phyloP scores from a whole-genome alignment of 805 yeast genomes.

The Yarrowia deformans region DNA sequence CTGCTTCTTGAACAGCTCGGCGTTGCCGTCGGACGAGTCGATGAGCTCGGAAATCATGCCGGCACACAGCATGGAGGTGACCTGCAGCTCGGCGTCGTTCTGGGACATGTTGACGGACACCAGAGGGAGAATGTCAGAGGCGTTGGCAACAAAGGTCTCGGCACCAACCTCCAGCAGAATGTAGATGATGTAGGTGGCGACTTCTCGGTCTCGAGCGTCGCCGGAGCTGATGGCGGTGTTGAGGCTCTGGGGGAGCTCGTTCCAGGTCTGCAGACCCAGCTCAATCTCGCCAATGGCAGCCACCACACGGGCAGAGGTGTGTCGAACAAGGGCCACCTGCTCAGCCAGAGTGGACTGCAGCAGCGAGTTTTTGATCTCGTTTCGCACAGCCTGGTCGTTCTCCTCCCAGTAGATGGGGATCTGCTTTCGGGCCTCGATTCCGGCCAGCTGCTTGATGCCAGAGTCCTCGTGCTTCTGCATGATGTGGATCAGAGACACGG shows the following conservation, averaged over 20 bases:
- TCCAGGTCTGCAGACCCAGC: slow-evolving; percentile 74
- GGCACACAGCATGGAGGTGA: slow-evolving; percentile 81
- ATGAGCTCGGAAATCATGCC: slow-evolving; percentile 57
- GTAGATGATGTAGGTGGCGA: slow-evolving; percentile 79
- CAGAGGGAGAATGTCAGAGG: slow-evolving; percentile 62
- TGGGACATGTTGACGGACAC: slow-evolving; percentile 62
- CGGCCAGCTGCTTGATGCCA: slow-evolving; percentile 88
- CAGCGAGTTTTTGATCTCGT: slow-evolving; percentile 70
- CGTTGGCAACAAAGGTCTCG: slow-evolving; percentile 30
- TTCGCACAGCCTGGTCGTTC: slow-evolving; percentile 53
- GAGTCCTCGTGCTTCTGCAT: slow-evolving; percentile 72
- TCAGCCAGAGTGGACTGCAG: slow-evolving; percentile 72
- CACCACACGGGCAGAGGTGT: slow-evolving; percentile 86
- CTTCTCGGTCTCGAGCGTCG: slow-evolving; percentile 70
- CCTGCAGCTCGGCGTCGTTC: slow-evolving; percentile 75
- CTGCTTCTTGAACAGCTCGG: slow-evolving; percentile 60
- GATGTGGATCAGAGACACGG: slow-evolving; percentile 84
- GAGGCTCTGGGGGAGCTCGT: slow-evolving; percentile 72
- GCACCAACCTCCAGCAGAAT: slow-evolving; percentile 67
- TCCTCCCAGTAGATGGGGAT: slow-evolving; percentile 72
- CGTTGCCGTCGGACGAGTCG: slow-evolving; percentile 62
- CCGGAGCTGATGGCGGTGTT: slow-evolving; percentile 64
- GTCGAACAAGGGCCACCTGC: slow-evolving; percentile 73
- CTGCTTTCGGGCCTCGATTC: slow-evolving; percentile 92
- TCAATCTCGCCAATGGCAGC: slow-evolving; percentile 85